Base-by-base conservation (phyloP, 1,284 basidiomycete species). In the Thelephora terrestris region DNA sequence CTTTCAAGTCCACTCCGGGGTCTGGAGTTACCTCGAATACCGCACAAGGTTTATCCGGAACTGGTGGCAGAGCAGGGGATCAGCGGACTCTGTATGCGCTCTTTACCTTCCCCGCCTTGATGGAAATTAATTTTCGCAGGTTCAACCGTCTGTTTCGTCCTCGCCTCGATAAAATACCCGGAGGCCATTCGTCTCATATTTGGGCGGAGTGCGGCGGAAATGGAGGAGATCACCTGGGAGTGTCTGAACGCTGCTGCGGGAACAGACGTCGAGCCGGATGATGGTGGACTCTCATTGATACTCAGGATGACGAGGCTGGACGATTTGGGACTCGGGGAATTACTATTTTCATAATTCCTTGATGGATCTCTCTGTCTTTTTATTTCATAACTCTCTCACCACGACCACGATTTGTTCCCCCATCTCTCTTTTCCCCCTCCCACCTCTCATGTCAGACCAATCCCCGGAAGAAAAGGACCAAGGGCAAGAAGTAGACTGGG, bases 251-350 rank as follows among this genome's bases (percentile, higher is more conserved):
- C 60, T 70, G 1, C 65, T 52, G n/a, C 47, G 25, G 34, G 17
- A 64, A n/a, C n/a, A n/a, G n/a, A n/a, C 1, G 61, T 63, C 21
- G 62, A 66, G 27, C 46, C 55, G 17, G 63, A 73, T 4, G 75
- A 78, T 48, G 62, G 69, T 39, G 72, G 72, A 4, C 66, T 88
- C 20, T 69, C 78, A n/a, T 72, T 85, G 70, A 62, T 86, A 7
- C 72, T 88, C 40, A 79, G 76, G 59, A 86, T 88, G 84, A 83
- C 84, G 25, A 70, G 85, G 43, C 65, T 85, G 45, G 71, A 78
- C 50, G 85, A 89, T 64, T 64, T 88, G 52, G 85, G 84, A 1
- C 68, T 88, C n/a, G 79, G 73, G 23, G 81, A 86, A 61, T 57
- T 86, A 6, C 81, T 80, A 58, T 69, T 85, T 37, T 73, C 29